A percentile compares a stretch with the other conserved stretches of the same genome.
phyloP scores from a whole-genome alignment of 257 asterid genomes.

The Primulina huaijiensis region DNA sequence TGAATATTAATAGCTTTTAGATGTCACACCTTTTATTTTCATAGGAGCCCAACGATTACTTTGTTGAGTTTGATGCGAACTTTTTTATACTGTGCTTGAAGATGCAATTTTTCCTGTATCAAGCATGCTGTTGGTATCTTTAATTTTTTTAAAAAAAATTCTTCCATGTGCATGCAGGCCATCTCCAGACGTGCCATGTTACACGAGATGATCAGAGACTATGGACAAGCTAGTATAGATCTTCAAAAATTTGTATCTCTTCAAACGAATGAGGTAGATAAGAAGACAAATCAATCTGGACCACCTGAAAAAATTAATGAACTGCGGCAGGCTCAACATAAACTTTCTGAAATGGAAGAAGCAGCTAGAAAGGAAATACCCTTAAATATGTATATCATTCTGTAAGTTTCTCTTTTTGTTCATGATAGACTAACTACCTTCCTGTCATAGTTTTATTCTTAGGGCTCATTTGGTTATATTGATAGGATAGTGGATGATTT shows the following conservation, averaged over 20 bases:
- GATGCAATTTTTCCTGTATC: slow-evolving; percentile 5
- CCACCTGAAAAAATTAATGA: slow-evolving; percentile 62
- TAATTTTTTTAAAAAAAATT: slow-evolving; percentile 1
- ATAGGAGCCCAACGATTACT: slow-evolving; percentile 11
- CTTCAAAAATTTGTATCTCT: slow-evolving; percentile 65
- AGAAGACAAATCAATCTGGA: slow-evolving; percentile 44
- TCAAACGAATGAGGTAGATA: slow-evolving; percentile 59
- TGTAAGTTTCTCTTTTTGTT: slow-evolving; percentile 51
- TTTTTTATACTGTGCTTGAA: slow-evolving; percentile 15
- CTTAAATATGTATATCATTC: slow-evolving; percentile 83
- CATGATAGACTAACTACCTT: not conserved
- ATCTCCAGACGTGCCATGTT: slow-evolving; percentile 77
- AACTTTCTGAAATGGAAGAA: slow-evolving; percentile 75
- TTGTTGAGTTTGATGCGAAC: slow-evolving; percentile 6
- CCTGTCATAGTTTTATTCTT: not conserved
- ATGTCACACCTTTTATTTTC: not conserved
- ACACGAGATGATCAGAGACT: slow-evolving; percentile 86
- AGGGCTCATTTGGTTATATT: not conserved
- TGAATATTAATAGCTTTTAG: not conserved
- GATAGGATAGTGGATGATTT: not conserved
- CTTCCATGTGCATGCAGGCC: slow-evolving; percentile 49
- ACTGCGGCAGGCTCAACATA: slow-evolving; percentile 65
- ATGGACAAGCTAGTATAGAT: slow-evolving; percentile 80
- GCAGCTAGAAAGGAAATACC: slow-evolving; percentile 69
- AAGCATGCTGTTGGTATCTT: not conserved